Evolutionary conservation across 2,329 filamentous ascomycete species (phyloP), one percentile per base, ranked within the genome.

Genomic region (Diplodia corticola): DNA sequence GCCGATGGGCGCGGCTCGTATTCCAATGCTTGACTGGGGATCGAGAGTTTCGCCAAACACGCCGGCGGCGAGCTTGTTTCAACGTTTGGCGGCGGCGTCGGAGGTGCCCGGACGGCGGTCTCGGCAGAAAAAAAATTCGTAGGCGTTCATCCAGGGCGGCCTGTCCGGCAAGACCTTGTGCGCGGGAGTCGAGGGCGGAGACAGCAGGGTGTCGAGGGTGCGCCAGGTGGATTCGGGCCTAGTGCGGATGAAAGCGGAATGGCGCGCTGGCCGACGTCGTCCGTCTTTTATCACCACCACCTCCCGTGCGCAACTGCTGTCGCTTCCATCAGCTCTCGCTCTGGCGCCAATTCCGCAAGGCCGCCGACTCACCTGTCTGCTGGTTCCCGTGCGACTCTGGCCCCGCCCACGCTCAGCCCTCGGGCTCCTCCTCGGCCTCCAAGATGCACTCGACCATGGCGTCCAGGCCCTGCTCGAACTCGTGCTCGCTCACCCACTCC

Each of bases 371-470:
- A 50, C 48, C 20, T 44, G 40, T 44, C 48, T 15, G 6, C 33
- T 35, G 7, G 4, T 28, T 28, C 28, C 28, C n/a, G 44, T 15
- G 44, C 44, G 22, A n/a, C 50, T 53, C 26, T n/a, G n/a, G n/a
- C 28, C 50, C 50, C 3, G 13, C 15, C 51, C 9, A 15, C 40
- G 6, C n/a, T 61, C 57, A 61, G 4, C 61, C 49, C 26, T 64
- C 63, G 4, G 63, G 63, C 17, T 64, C 63, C 44, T 64, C 63
- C 10, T 64, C 63, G 26, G 63, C 63, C 13, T 64, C 63, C 35
- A 64, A 20, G 3, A 64, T 64, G 26, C 37, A 46, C 24, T 64
- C 63, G 24, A 64, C 28, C 63, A 64, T 64, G 22, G 37, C 50
- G 35, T 64, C 63, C 35, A 64, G 17, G 13, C 63, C 63, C 7